phyloP scores from a whole-genome alignment of 257 asterid species.

The Dorcoceras hygrometricum region DNA sequence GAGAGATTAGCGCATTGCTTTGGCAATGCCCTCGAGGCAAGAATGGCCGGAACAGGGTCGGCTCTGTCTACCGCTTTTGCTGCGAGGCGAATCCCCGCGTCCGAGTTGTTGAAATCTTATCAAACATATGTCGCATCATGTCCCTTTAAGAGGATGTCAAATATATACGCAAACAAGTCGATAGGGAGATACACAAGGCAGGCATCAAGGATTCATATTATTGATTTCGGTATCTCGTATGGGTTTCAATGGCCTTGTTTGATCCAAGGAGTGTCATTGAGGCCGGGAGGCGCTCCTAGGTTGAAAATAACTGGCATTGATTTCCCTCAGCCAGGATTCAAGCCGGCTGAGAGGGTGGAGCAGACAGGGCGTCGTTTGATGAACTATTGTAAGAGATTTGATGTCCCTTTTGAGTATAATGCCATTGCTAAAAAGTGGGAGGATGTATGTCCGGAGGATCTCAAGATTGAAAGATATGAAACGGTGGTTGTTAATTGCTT shows the following conservation, averaged over 20 bases:
- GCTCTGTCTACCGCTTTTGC: conserved; percentile 35
- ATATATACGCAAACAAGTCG: conserved; percentile 50
- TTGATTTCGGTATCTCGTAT: conserved; percentile 61
- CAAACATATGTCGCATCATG: conserved; percentile 43
- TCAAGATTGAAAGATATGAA: conserved; percentile 47
- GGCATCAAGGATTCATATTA: conserved; percentile 44
- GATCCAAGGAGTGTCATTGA: conserved; percentile 49
- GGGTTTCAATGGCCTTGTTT: conserved; percentile 87
- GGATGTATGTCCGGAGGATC: conserved; percentile 38
- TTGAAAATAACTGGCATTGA: conserved; percentile 65
- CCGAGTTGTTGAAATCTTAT: conserved; percentile 42
- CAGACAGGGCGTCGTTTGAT: conserved; percentile 51
- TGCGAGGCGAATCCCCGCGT: conserved; percentile 27
- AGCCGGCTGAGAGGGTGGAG: conserved; percentile 58
- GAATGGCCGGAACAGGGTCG: conserved; percentile 52
- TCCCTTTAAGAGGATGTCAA: conserved; percentile 63
- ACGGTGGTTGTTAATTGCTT: conserved; percentile 55
- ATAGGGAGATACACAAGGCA: conserved; percentile 30
- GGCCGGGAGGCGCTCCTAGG: conserved; percentile 63
- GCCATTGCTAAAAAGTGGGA: conserved; percentile 70
- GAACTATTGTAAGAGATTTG: conserved; percentile 45
- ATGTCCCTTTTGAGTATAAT: conserved; percentile 49
- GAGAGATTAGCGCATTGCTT: conserved; percentile 58
- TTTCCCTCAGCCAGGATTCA: conserved; percentile 60
- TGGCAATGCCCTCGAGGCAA: conserved; percentile 59